Evolutionary conservation across 768 basidiomycete genomes (phyloP).

Genomic region (Podaxis sp.): DNA sequence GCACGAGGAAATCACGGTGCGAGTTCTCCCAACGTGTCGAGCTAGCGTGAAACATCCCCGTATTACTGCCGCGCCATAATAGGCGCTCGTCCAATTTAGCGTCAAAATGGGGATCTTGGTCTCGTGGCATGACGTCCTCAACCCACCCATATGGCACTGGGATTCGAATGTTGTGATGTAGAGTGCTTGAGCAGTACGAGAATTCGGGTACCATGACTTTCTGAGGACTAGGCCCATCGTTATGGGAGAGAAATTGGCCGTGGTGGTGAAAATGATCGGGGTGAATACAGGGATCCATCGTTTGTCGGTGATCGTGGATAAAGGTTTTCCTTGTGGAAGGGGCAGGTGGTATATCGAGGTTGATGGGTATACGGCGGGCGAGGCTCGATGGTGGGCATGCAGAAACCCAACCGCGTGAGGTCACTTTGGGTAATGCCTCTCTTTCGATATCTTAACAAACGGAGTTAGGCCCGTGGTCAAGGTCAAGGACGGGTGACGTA

Average conservation of each 20-base stretch:
- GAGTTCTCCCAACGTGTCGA: slow-evolving; percentile 45
- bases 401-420: slow-evolving; percentile 36
- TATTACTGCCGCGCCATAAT: slow-evolving; percentile 75
- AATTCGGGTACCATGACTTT: slow-evolving; percentile 48
- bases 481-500: slow-evolving; percentile 18
- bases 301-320: slow-evolving; percentile 44
- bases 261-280: slow-evolving; percentile 45
- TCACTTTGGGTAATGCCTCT: slow-evolving; percentile 33
- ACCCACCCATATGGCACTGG: slow-evolving; percentile 49
- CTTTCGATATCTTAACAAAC: slow-evolving; percentile 25
- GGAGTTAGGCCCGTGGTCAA: not conserved
- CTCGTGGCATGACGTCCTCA: slow-evolving; percentile 37
- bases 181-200: slow-evolving; percentile 44
- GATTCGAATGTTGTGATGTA: slow-evolving; percentile 59
- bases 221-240: slow-evolving; percentile 45
- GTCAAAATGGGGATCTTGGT: slow-evolving; percentile 63
- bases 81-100: slow-evolving; percentile 60
- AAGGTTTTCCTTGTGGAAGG: slow-evolving; percentile 40
- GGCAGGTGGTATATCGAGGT: slow-evolving; percentile 34
- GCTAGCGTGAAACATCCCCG: slow-evolving; percentile 52
- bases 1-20: slow-evolving; percentile 51
- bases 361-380: slow-evolving; percentile 33
- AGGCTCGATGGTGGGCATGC: slow-evolving; percentile 40
- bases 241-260: slow-evolving; percentile 51
- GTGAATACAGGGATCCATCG: slow-evolving; percentile 54